Base-by-base conservation (phyloP, 768 basidiomycete genomes). In the Cyathus striatus region DNA sequence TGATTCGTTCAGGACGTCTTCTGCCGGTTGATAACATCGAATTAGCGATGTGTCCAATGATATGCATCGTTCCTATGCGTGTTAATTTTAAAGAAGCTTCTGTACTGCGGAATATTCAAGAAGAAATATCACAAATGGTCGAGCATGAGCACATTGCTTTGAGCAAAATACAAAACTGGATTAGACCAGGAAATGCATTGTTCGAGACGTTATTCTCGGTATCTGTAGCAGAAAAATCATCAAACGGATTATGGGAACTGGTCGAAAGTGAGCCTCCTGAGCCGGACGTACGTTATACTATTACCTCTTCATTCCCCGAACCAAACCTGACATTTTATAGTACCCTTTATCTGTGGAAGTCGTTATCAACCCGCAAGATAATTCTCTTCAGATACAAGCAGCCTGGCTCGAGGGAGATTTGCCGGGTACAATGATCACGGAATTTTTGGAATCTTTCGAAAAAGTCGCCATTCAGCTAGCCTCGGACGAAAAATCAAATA, bases 1-100 rank as follows among this genome's bases (percentile, higher is more conserved):
- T 63, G 9, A 58, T 66, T 23, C 63, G 64, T 34, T 66, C 64
- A 17, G 64, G 64, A 4, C 52, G 64, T 14, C 45, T 66, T n/a
- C 46, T 62, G 3, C 58, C 60, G n/a, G 39, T 62, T 26, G 54
- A 59, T 21, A 41, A 55, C 26, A 52, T 62, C 17, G 61, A 63
- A 40, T 43, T 37, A 22, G 59, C 58, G 2, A 45, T 59, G 23
- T 60, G 49, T 34, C 64, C 64, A 4, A 49, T 62, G 26, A 55
- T 65, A 12, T 55, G 61, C 18, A 52, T 65, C n/a, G 45, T 62
- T 9, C 64, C 64, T 2, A 42, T 55, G 14, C 52, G 64, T 18
- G 49, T 65, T 10, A 53, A 58, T 23, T 56, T 63, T 30, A 36
- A 43, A 14, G 33, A 40, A 22, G 49, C 49, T 9, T 42, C 44